Conservation (phyloP, 805 yeast genomes). For the Saccharomyces cerevisiae region DNA sequence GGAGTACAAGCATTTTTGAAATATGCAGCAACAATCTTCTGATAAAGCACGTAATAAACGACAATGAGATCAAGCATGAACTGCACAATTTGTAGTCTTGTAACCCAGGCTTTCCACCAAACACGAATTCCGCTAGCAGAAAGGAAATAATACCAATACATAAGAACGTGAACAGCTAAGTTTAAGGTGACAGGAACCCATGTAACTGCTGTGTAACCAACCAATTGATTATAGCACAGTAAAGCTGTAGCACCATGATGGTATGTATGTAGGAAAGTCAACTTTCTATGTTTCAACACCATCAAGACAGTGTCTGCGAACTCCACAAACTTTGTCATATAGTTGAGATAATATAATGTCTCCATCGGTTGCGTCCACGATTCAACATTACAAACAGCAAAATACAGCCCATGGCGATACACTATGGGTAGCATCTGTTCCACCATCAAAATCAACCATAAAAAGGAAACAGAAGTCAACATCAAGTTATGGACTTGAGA, state of each 20-base stretch:
- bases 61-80: constrained; percentile 82
- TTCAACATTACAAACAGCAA: constrained; percentile 66
- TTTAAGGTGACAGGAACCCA: constrained; percentile 92
- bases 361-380: constrained; percentile 84
- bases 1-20: constrained; percentile 32
- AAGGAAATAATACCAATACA: constrained; percentile 96
- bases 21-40: constrained; percentile 43
- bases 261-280: constrained; percentile 88
- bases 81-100: constrained; percentile 90
- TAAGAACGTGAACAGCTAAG: constrained; percentile 86
- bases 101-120: constrained; percentile 99
- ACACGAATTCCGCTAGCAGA: constrained; percentile 89
- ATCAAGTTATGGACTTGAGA: constrained; percentile 81
- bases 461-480: constrained; percentile 61
- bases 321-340: constrained; percentile 82
- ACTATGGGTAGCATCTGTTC: constrained; percentile 85
- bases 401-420: constrained; percentile 65
- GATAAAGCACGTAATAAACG: constrained; percentile 85
- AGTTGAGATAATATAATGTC: constrained; percentile 81
- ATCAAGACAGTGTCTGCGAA: constrained; percentile 85
- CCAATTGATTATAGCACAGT: constrained; percentile 85
- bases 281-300: constrained; percentile 83
- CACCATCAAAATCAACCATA: constrained; percentile 56
- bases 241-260: constrained; percentile 98
- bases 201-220: constrained; percentile 82